Evolutionary conservation across 192 early-diverging fungal species (phyloP), one percentile per base, ranked within the genome.

Genomic region (Cladochytrium replicatum): DNA sequence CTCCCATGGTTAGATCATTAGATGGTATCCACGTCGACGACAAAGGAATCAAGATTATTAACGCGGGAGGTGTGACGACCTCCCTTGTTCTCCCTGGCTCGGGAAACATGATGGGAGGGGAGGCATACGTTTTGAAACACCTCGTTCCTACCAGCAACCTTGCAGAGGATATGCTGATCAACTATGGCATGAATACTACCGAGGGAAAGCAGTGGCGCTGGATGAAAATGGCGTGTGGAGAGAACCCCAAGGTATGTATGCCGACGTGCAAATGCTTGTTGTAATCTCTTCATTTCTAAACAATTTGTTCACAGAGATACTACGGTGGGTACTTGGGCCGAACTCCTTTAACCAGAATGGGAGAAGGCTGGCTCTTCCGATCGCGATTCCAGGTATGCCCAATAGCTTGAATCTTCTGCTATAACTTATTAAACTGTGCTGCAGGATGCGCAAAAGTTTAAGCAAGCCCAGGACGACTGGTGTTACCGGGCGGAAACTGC

Each of bases 151-250:
- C 63, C 30, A 74, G 68, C 1, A 60, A 77, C 29, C 64, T 65
- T 34, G 75, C 64, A 22, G 80, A 82, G 27, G 76, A 86, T 48
- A 86, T 87, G 83, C 49, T 68, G 19, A 49, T 87, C 27, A 68
- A 86, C 50, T 52, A 51, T 6, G 61, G 67, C 37, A 52, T 78
- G 27, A 43, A 53, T 17, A 29, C 45, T 7, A 55, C 45, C 21
- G 58, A 65, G 6, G 55, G 47, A 6, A 57, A 54, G 6, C 25
- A 41, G 21, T 82, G 82, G 80, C 55, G 82, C 24, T 88, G 72
- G 58, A 81, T 84, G 75, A 88, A 88, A 57, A 82, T 85, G 77
- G 85, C 86, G 1, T 88, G 86, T 46, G 85, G 86, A 25, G 86
- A 88, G 57, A 88, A 87, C 64, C 71, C 82, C 29, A 87, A 80